These are phyloP conservation scores for Cymbidium sinense DNA, from an alignment of 106 monocot genomes.

Conservation along the genomic window DNA sequence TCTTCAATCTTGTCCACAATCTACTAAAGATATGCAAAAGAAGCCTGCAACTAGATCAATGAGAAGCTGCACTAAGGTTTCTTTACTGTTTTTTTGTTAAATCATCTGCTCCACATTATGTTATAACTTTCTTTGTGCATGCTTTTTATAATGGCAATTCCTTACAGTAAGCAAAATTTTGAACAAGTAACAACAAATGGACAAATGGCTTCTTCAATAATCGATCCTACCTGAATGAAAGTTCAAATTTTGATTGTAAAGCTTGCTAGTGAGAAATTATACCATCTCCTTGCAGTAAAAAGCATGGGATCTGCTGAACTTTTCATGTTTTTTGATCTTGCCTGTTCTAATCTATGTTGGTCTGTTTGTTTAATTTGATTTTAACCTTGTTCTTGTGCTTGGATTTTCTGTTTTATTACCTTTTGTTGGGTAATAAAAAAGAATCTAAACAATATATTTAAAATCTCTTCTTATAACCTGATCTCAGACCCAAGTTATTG, in stretches of 20 bases:
- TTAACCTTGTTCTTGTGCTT: neutral
- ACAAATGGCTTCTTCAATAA: neutral
- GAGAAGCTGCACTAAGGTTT: conserved; percentile 79
- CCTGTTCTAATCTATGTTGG: neutral
- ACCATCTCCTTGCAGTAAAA: neutral
- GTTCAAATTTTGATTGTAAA: neutral
- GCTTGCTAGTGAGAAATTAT: neutral
- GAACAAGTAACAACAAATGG: no score
- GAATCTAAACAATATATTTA: neutral
- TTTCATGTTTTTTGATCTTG: neutral
- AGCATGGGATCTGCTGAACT: no score
- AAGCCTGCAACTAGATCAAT: conserved; percentile 37
- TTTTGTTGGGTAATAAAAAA: neutral
- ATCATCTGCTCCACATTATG: neutral
- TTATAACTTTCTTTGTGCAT: neutral
- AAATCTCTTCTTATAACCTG: neutral
- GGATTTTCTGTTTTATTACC: neutral
- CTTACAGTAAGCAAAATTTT: no score
- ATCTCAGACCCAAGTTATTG: no score
- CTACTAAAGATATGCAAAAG: conserved; percentile 25
- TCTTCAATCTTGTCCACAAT: conserved; percentile 12
- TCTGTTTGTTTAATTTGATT: neutral
- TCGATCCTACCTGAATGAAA: neutral
- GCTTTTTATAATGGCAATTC: no score
- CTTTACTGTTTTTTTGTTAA: neutral